Conservation (phyloP, 805 yeast genomes). For the Vanderwaltozyma polyspora region DNA sequence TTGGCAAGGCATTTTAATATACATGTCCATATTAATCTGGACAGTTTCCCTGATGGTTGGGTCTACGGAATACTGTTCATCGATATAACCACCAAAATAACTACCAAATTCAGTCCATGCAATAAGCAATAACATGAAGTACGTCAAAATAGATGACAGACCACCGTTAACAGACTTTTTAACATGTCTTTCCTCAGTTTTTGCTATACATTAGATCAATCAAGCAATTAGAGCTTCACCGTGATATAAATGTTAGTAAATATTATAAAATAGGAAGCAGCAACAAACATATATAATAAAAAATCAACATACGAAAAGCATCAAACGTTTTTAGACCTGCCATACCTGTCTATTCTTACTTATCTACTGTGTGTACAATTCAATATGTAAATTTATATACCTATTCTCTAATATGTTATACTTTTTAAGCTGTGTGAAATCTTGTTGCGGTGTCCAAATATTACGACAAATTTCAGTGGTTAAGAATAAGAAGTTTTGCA, state of each 20-base stretch:
- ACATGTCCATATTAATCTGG: slow-evolving; percentile 64
- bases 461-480: too few species aligned
- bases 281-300: too few species aligned
- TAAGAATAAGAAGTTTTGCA: too few species aligned
- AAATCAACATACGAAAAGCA: slow-evolving; percentile 50
- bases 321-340: slow-evolving; percentile 45
- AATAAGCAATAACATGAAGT: slow-evolving; percentile 51
- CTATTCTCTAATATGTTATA: too few species aligned
- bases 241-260: too few species aligned
- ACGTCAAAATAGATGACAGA: slow-evolving; percentile 51
- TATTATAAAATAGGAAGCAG: too few species aligned
- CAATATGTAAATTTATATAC: too few species aligned
- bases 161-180: slow-evolving; percentile 74
- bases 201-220: slow-evolving; percentile 41
- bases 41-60: slow-evolving; percentile 44
- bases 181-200: slow-evolving; percentile 56
- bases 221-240: too few species aligned
- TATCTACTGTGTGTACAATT: too few species aligned
- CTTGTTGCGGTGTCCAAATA: too few species aligned
- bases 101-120: slow-evolving; percentile 81
- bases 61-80: slow-evolving; percentile 70
- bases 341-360: too few species aligned
- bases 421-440: too few species aligned
- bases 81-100: slow-evolving; percentile 69
- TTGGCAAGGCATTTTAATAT: slow-evolving; percentile 78